Base-by-base conservation (phyloP, 371 early-diverging fungal species). In the Blakeslea trispora region DNA sequence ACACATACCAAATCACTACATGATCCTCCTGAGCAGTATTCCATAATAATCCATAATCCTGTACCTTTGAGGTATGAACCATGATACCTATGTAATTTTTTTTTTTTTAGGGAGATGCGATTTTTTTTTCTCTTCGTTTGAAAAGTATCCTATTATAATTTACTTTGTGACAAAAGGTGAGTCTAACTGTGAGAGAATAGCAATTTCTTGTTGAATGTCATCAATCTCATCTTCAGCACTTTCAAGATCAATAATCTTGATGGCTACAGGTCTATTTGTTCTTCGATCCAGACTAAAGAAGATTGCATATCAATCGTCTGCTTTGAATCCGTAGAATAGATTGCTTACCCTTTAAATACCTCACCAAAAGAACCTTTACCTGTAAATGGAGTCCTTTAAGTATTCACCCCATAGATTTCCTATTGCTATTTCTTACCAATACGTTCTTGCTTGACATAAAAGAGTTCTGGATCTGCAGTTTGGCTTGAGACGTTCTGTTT, bases 141-240 rank as follows among this genome's bases (percentile, higher is more conserved):
- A 3, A 3, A 6, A 37, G 7, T 13, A 3, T 13, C 28, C 44
- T 11, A 41, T 2, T 37, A 0, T 42, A 0, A 14, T 55, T 51
- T 88, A 92, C 89, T 90, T 91, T 57, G 95, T 96, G 37, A 97
- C 92, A 69, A 87, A 89, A 32, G 82, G 85, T 9, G 95, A 94
- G 64, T 96, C 92, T 50, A 96, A 76, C 64, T 96, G 97, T n/a
- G 95, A 91, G 17, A 98, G 80, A 53, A 98, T 95, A 48, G 84
- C 86, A 69, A 97, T 98, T 67, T 98, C 99, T 68, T 93, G 92
- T 66, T 94, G 95, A 66, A 98, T 96, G 75, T 97, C 99, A 59
- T 96, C 97, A 60, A 97, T 96, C 64, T 98, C 97, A 64, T 97
- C 97, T 68, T 97, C 98, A 23, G 95, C 93, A 61, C 88, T 85